These are phyloP conservation scores for Metschnikowia reukaufii DNA, from an alignment of 805 yeast genomes.

Conservation along the genomic window DNA sequence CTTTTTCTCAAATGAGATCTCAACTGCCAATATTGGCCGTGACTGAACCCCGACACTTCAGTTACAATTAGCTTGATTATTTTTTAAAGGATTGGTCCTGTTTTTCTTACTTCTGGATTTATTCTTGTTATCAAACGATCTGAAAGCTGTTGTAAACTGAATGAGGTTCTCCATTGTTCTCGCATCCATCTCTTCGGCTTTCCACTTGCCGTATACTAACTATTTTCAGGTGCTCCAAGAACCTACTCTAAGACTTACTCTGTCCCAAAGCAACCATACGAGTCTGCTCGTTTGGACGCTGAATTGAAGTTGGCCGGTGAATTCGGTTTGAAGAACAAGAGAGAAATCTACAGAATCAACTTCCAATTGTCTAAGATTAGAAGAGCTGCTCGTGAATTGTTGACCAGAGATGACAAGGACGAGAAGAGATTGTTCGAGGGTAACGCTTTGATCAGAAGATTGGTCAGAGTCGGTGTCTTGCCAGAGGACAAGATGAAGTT, in stretches of 20 bases:
- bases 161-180: background rate
- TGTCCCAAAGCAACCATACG: conserved; percentile 99
- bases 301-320: conserved; percentile 99
- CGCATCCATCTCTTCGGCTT: background rate
- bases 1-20: background rate
- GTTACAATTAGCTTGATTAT: conserved; percentile 39
- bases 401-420: conserved; percentile 99
- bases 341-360: conserved; percentile 99
- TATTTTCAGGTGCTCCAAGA: conserved; percentile 86
- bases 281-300: conserved; percentile 98
- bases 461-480: conserved; percentile 97
- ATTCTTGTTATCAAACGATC: background rate
- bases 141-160: conserved; percentile 12
- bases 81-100: background rate
- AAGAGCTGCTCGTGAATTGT: conserved; percentile 99
- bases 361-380: conserved; percentile 99
- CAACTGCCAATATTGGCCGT: conserved; percentile 34
- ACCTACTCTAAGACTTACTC: conserved; percentile 99
- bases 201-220: conserved; percentile 5
- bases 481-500: conserved; percentile 99
- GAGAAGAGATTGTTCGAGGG: conserved; percentile 99
- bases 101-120: background rate
- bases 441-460: conserved; percentile 99
- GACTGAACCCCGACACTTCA: conserved; percentile 91
- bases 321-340: conserved; percentile 99